These are phyloP conservation scores for Podospora fimiseda DNA, from an alignment of 495 filamentous ascomycete species.

Conservation along the genomic window DNA sequence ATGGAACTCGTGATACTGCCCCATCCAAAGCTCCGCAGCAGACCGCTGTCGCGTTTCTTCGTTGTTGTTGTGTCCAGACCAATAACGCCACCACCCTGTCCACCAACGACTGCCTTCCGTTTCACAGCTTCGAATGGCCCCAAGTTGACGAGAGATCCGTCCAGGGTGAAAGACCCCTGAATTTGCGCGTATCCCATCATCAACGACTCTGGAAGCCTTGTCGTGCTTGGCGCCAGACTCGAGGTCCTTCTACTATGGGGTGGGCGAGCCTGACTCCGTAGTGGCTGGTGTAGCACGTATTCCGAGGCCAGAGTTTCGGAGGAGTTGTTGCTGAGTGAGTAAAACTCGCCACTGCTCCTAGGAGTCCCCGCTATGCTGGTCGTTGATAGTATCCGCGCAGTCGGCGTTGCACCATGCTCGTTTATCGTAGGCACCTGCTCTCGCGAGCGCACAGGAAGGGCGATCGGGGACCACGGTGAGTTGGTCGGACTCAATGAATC, in stretches of 20 bases:
- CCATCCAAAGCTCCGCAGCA: constrained; percentile 84
- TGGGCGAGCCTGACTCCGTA: constrained; percentile 36
- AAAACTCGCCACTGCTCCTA: constrained; percentile 90
- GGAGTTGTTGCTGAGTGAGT: constrained; percentile 88
- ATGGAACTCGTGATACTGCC: constrained; percentile 82
- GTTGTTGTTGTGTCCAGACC: constrained; percentile 59
- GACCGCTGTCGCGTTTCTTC: constrained; percentile 63
- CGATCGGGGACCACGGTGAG: constrained; percentile 22
- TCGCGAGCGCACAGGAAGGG: constrained; percentile 29
- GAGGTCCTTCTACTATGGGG: constrained; percentile 60
- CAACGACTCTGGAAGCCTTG: constrained; percentile 59
- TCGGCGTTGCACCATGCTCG: constrained; percentile 52
- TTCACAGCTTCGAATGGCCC: constrained; percentile 93
- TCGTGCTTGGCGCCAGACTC: constrained; percentile 43
- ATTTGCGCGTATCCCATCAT: constrained; percentile 99
- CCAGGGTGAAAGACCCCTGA: constrained; percentile 84
- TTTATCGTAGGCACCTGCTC: constrained; percentile 41
- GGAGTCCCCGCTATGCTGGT: constrained; percentile 63
- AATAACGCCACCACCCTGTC: constrained; percentile 76
- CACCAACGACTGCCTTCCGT: constrained; percentile 82
- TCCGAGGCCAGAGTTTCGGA: constrained; percentile 90
- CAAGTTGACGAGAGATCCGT: constrained; percentile 85
- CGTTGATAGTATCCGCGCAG: constrained; percentile 64
- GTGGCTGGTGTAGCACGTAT: constrained; percentile 62
- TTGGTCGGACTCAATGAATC: constrained; percentile 35